Evolutionary conservation across 257 asterid genomes (phyloP).

Genomic region (Craterostigma plantagineum): DNA sequence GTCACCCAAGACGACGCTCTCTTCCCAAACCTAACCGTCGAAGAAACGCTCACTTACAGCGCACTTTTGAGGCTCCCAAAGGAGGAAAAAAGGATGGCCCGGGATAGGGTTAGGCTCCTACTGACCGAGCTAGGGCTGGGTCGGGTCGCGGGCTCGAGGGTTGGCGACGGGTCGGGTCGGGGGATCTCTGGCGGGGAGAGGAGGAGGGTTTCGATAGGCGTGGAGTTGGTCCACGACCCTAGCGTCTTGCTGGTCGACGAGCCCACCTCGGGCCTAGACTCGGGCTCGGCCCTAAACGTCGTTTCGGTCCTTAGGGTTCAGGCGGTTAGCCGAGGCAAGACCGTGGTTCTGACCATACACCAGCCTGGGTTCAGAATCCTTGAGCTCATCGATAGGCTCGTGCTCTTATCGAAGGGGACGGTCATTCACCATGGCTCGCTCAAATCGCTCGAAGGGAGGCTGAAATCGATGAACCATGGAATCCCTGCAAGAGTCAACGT

Average conservation of each 20-base stretch:
- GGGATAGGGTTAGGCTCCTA: slow-evolving; percentile 31
- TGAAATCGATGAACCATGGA: too few relatives aligned
- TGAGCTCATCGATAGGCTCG: background rate
- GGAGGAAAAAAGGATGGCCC: slow-evolving; percentile 9
- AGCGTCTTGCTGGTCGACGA: slow-evolving; percentile 77
- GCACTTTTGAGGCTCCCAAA: slow-evolving; percentile 46
- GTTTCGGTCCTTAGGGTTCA: slow-evolving; percentile 54
- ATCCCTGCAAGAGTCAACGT: too few relatives aligned
- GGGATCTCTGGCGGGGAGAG: slow-evolving; percentile 91
- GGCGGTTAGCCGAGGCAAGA: slow-evolving; percentile 43
- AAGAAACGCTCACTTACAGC: slow-evolving; percentile 55
- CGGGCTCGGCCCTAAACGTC: slow-evolving; percentile 60
- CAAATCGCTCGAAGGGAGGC: too few relatives aligned
- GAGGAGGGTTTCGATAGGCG: slow-evolving; percentile 80
- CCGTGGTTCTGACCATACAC: slow-evolving; percentile 68
- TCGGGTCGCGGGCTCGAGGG: slow-evolving; percentile 35
- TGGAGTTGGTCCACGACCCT: slow-evolving; percentile 88
- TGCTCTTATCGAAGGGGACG: too few relatives aligned
- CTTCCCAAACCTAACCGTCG: slow-evolving; percentile 63
- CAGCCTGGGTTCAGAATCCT: slow-evolving; percentile 91
- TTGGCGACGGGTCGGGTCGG: slow-evolving; percentile 9
- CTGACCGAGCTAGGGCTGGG: slow-evolving; percentile 46
- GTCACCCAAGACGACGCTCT: slow-evolving; percentile 87
- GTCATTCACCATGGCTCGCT: too few relatives aligned
- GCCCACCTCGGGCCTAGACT: slow-evolving; percentile 92